Base-by-base conservation (phyloP, 768 basidiomycete genomes). In the Pleurotus cornucopiae region DNA sequence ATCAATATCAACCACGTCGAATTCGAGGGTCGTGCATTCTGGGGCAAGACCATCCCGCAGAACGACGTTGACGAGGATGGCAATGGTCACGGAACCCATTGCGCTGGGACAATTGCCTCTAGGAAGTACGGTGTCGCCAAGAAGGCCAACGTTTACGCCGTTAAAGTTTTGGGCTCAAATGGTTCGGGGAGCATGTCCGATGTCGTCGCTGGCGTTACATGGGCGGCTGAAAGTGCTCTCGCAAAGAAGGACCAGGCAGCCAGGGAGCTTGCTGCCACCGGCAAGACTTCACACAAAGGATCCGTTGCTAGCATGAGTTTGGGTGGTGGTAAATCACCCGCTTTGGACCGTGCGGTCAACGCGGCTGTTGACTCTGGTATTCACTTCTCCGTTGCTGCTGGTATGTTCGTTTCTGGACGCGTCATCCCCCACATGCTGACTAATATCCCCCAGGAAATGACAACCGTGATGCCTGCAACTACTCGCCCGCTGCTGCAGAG, bases 241-340 rank as follows among this genome's bases (percentile, higher is more conserved):
- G 62, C 67, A 21, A 91, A 87, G 67, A 81, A 80, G 0, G 66
- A 63, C n/a, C 77, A 77, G 13, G 89, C 92, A 14, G 75, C 72
- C 6, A 79, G 80, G 9, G 91, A 95, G 68, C 67, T 80, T 59
- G 80, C 75, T 52, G 77, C 79, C 26, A 93, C 91, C 16, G 89
- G 91, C 54, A 86, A 81, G 75, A 89, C 88, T 54, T 73, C 73
- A 44, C 91, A 96, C 81, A 95, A 94, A 76, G 97, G 97, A 20
- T 94, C 93, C 14, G 94, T 95, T 53, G 91, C 88, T 49, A 96
- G 96, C 80, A 97, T 99, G 97, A 90, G 88, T 69, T 87, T 99
- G 52, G 97, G 97, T 60, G 97, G 97, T 64, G 92, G 93, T 57
- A 96, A 95, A 76, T 92, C 91, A 4, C 79, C 75, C 18, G 82